Evolutionary conservation across 192 early-diverging fungal species (phyloP), one percentile per base, ranked within the genome.

Genomic region (Backusella macrospora): DNA sequence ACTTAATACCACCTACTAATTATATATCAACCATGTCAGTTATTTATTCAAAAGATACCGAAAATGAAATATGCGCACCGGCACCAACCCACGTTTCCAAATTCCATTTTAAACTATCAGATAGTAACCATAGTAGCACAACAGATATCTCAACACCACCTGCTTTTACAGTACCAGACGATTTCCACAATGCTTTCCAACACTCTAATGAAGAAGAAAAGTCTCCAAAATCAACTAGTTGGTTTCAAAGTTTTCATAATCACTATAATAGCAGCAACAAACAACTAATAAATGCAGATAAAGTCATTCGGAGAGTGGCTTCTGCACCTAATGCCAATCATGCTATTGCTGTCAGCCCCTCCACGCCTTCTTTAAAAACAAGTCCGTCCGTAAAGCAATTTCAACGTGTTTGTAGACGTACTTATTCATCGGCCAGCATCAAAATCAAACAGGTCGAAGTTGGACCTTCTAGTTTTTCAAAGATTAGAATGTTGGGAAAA

Each of bases 401-500:
- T 62, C 46, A 70, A 13, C 55, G 46, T 14, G 43, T 73, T 5
- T 90, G 95, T 75, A 86, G 90, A 42, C 84, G 93, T 26, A 93
- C 91, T 23, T 93, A 93, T 78, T 96, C 95, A 47, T 86, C 89
- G 65, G 92, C 89, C 76, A 92, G 91, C 37, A 90, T 96, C 79
- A 93, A 90, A 78, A 85, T 96, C 52, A 88, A 91, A 67, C 86
- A 92, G 39, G 87, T 91, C 23, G 86, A 96, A 76, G 96, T 98
- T 1, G 87, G 89, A 16, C 96, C 98, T 4, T 91, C 84, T 65
- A 91, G 92, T 77, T 99, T 98, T 83, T 82, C 80, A 29, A 98
- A 98, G 78, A 86, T 98, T 69, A 86, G 91, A 80, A 76, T 99
- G 72, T 87, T 99, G 40, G 98, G 98, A 63, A 97, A 97, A 80